Evolutionary conservation across 805 yeast genomes (phyloP), one percentile per base, ranked within the genome.

Genomic region (Ogataea degrootiae): DNA sequence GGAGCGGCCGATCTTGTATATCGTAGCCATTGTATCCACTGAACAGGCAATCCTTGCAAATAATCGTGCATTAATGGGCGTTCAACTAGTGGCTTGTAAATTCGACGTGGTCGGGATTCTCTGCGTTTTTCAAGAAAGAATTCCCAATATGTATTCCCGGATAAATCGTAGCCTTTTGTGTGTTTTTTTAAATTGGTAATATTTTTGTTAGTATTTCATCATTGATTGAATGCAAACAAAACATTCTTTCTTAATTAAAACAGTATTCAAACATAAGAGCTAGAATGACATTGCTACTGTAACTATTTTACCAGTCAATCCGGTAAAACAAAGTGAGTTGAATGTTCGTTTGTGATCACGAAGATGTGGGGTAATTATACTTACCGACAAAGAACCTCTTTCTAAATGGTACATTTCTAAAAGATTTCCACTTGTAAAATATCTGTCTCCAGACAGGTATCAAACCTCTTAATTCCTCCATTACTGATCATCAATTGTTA

Each of bases 131-230:
- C 81, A 23, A 77, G 69, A 44, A 74, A 72, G 64, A 84, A 82
- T 62, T 87, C 96, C 96, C 96, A 87, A 67, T 83, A 87, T 2
- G 92, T 81, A 62, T 87, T 87, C 2, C 94, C 96, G 37, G 80
- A 81, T n/a, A 88, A 70, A 59, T 87, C 96, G 59, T 85, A 87
- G 2, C 89, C 87, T 37, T 15, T 26, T 19, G 21, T 19, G 21
- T 4, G 2, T 26, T 26, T 4, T 23, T 23, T 26, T 26, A 3
- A 19, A 19, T 19, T 19, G 2, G 21, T 9, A 9, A 11, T 26
- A 6, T 26, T 26, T 6, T 9, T 26, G 31, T 26, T 26, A 26
- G 31, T 26, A 26, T 9, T 26, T 11, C 4, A 9, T 3, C 31
- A 26, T 9, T 9, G 6, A 6, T 26, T 19, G 21, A 19, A 19